Base-by-base conservation (phyloP, 306 rosid genomes). In the Corylus heterophylla region DNA sequence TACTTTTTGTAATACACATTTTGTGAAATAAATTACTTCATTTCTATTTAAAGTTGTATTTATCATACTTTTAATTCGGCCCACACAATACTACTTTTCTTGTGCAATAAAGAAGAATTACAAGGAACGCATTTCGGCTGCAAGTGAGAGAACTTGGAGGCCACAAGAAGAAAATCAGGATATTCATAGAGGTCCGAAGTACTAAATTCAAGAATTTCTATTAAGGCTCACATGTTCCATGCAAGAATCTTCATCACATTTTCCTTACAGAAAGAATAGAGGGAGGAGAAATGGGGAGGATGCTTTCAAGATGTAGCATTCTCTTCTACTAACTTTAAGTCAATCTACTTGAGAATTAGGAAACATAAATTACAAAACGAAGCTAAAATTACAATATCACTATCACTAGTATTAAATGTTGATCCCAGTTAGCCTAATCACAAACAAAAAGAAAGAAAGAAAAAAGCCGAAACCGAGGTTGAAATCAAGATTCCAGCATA, bases 371-470 rank as follows among this genome's bases (percentile, higher is more conserved):
- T 75, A 71, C 72, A 45, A 64, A 27, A 76, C 16, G 77, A 37
- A 47, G 69, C 75, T 81, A 42, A 56, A 37, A 72, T 72, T 75
- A 75, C 81, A 83, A 50, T 59, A 58, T 64, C 78, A 25, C 67
- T 54, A 45, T 70, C 42, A 51, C 74, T 62, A 13, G 42, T 47
- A 55, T 37, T 25, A 49, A 9, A 16, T 64, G 18, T 20, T 37
- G 12, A 61, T 59, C 62, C 71, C 71, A 67, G 79, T 42, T 79
- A 67, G 76, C 80, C 49, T 18, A 11, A 47, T 52, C 20, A 35
- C 14, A 42, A 67, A 18, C 62, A 63, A 55, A 48, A 14, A 45
- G 69, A 16, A 45, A 78, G 54, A 51, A 62, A 68, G 54, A 50
- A 14, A 12, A 12, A 70, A 47, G 78, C 22, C 2, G 48, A 58